These are phyloP conservation scores for Priceomyces melissophilus DNA, from an alignment of 805 yeast genomes.

Conservation along the genomic window DNA sequence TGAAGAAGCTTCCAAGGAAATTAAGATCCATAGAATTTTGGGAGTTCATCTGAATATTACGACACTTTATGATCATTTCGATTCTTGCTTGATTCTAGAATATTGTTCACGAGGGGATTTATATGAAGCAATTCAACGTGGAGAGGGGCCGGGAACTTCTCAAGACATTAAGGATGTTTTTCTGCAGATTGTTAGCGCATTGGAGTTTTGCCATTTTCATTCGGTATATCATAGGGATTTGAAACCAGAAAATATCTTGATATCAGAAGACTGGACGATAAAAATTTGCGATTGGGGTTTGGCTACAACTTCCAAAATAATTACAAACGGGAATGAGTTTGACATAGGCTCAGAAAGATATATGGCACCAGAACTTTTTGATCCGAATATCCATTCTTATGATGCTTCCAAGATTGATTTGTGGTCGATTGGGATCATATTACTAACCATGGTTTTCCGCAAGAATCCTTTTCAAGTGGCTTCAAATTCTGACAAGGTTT, in stretches of 20 bases:
- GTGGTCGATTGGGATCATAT: constrained; percentile 86
- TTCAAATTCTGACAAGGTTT: constrained; percentile 73
- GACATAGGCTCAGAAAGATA: constrained; percentile 88
- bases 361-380: constrained; percentile 93
- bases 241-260: constrained; percentile 55
- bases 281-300: constrained; percentile 59
- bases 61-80: constrained; percentile 47
- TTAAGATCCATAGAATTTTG: constrained; percentile 58
- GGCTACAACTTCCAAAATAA: constrained; percentile 49
- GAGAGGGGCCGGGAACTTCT: constrained; percentile 58
- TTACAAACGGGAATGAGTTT: constrained; percentile 56
- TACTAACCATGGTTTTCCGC: constrained; percentile 81
- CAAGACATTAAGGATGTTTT: constrained; percentile 55
- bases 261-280: constrained; percentile 53
- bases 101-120: constrained; percentile 86
- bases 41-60: constrained; percentile 50
- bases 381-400: constrained; percentile 54
- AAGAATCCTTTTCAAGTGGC: constrained; percentile 86
- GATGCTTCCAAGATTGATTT: constrained; percentile 80
- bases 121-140: constrained; percentile 70
- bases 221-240: constrained; percentile 55
- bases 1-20: constrained; percentile 66
- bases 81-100: constrained; percentile 59
- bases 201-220: constrained; percentile 47
- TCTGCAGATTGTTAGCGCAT: constrained; percentile 46